Percentiles rank a stretch among this genome's conserved stretches.
Conservation (phyloP, 202 grass and related monocot genomes). For the Brachypodium distachyon region DNA sequence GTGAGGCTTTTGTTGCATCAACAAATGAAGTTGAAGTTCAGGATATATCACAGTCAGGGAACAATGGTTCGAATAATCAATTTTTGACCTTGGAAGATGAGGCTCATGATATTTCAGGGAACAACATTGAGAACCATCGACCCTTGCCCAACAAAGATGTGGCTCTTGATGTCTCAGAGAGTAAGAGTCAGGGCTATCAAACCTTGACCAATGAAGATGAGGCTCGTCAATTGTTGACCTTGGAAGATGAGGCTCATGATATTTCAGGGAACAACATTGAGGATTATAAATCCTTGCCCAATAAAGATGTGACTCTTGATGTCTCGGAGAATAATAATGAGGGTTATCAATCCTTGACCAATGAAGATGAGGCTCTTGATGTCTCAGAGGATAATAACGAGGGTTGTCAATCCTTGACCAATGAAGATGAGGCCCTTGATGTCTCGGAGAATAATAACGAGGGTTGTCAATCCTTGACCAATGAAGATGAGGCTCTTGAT, state of each 20-base stretch:
- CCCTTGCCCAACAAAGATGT: neutral
- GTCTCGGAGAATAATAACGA: constrained; percentile 1
- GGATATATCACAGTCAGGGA: neutral
- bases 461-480: neutral
- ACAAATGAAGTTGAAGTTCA: neutral
- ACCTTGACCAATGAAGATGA: neutral
- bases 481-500: constrained; percentile 24
- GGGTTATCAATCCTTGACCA: neutral
- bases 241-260: neutral
- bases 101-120: constrained; percentile 4
- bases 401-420: constrained; percentile 8
- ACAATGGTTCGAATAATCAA: neutral
- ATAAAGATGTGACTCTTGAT: neutral
- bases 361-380: constrained; percentile 10
- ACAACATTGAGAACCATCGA: neutral
- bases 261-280: neutral
- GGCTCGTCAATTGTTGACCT: neutral
- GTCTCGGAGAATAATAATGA: neutral
- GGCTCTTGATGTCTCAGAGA: neutral
- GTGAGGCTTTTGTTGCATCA: neutral
- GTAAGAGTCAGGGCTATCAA: neutral
- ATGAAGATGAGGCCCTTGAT: constrained; percentile 8
- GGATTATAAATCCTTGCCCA: neutral
- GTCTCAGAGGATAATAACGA: neutral
- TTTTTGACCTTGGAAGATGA: constrained; percentile 7